Evolutionary conservation across 2,329 filamentous ascomycete genomes (phyloP).

Genomic region (Fusarium bactridioides): DNA sequence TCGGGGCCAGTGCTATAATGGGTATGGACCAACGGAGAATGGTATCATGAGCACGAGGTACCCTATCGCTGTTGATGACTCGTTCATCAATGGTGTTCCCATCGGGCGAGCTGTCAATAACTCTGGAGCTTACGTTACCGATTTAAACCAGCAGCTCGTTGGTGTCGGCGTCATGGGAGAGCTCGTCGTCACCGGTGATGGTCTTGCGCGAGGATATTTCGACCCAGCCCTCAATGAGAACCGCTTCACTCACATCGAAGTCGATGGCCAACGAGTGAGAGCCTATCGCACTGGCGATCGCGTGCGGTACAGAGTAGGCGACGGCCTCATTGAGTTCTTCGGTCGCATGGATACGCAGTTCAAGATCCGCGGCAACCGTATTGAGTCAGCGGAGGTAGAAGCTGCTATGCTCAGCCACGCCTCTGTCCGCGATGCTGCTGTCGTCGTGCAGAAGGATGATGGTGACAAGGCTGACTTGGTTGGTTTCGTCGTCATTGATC

Average conservation of each 20-base stretch:
- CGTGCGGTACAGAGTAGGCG: slow-evolving; percentile 13
- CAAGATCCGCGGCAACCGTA: not conserved
- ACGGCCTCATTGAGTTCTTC: slow-evolving; percentile 29
- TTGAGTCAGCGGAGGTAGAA: not conserved
- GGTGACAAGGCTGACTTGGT: not conserved
- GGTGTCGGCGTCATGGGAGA: slow-evolving; percentile 37
- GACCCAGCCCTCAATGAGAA: slow-evolving; percentile 1
- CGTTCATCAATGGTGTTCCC: slow-evolving; percentile 30
- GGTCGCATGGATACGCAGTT: not conserved
- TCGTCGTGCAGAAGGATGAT: not conserved
- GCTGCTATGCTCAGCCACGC: not conserved
- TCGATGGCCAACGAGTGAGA: not conserved
- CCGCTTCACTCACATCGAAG: slow-evolving; percentile 21
- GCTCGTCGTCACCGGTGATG: slow-evolving; percentile 38
- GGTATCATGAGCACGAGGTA: slow-evolving; percentile 27
- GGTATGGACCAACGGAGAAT: slow-evolving; percentile 40
- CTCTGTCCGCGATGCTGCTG: not conserved
- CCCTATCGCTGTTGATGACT: not conserved
- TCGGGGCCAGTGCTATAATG: slow-evolving; percentile 1
- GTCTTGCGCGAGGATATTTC: slow-evolving; percentile 20
- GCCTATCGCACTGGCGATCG: slow-evolving; percentile 37
- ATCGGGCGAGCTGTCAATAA: slow-evolving; percentile 34
- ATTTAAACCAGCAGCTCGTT: slow-evolving; percentile 25
- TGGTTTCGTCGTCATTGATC: not conserved
- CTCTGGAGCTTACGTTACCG: slow-evolving; percentile 33